A percentile compares a stretch with the other conserved stretches of the same genome.
These are phyloP conservation scores for Daldinia bambusicola DNA, from an alignment of 495 filamentous ascomycete species.

Conservation along the genomic window DNA sequence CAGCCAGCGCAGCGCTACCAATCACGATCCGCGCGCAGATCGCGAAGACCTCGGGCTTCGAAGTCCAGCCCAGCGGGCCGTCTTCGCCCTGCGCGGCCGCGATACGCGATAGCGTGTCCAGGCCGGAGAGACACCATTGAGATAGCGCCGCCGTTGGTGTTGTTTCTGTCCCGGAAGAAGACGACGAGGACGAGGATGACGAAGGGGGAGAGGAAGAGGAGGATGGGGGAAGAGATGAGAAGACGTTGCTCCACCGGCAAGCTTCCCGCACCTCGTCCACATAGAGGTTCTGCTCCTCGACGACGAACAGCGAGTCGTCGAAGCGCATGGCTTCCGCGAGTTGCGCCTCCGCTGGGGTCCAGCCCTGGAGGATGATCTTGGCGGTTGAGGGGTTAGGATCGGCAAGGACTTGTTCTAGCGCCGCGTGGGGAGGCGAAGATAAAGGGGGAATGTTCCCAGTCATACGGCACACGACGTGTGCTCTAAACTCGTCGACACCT, in stretches of 20 bases:
- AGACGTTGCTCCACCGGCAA: constrained; percentile 67
- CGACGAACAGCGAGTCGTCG: constrained; percentile 79
- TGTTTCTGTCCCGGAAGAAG: constrained; percentile 1
- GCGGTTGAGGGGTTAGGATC: neutral
- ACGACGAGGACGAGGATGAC: neutral
- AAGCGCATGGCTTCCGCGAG: constrained; percentile 65
- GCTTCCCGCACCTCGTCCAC: constrained; percentile 80
- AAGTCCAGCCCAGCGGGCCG: constrained; percentile 77
- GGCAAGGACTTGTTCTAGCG: neutral
- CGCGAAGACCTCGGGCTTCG: constrained; percentile 75
- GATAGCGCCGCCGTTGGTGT: constrained; percentile 32
- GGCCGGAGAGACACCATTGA: constrained; percentile 68
- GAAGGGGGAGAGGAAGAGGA: no score
- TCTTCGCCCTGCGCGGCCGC: constrained; percentile 54
- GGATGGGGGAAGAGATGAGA: constrained; percentile 41
- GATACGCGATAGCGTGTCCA: constrained; percentile 59
- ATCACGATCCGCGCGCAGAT: constrained; percentile 70
- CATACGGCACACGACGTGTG: constrained; percentile 51
- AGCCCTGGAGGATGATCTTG: constrained; percentile 18
- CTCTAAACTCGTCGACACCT: constrained; percentile 43
- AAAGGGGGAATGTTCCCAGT: constrained; percentile 40
- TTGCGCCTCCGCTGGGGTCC: constrained; percentile 56
- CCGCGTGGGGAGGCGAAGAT: neutral
- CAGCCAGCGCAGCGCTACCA: constrained; percentile 53
- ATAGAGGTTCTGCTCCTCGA: constrained; percentile 92